Base-by-base conservation (phyloP, 2,329 filamentous ascomycete species). In the Venturia pyrina region DNA sequence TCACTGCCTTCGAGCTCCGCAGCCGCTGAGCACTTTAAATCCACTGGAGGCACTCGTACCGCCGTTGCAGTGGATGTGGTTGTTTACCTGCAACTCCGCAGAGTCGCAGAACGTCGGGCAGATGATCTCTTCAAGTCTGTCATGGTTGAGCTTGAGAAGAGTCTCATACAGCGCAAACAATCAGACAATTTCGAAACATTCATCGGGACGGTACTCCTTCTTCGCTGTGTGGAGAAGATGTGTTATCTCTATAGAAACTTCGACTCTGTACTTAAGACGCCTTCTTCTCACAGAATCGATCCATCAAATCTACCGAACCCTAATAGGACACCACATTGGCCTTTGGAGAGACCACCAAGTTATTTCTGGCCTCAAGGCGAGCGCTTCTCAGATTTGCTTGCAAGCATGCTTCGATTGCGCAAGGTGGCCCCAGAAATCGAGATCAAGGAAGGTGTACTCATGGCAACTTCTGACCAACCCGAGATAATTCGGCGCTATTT, bases 221-320 rank as follows among this genome's bases (percentile, higher is more conserved):
- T 87, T 32, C 83, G 82, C 66, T 85, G 82, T 68, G 81, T 85
- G 17, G 85, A 87, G 73, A 79, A 84, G 65, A 84, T 84, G 74
- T 82, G 82, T 70, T 84, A 82, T 78, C 74, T 85, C 3, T 87
- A 84, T 73, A 80, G 78, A 41, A 79, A 76, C 1, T 84, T 81
- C 81, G 80, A 83, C 75, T 77, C 59, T 37, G 37, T 65, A n/a
- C 10, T 40, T n/a, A 53, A 64, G 15, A 15, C 5, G 4, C 21
- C 32, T 10, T 3, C 5, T 6, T 7, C 48, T 19, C 28, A 61
- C 10, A 13, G 21, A 5, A 34, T 41, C 21, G 62, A 57, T 17
- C n/a, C 61, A 13, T 59, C 43, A 37, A 19, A 21, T 21, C 13
- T 40, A 24, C 43, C 43, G 44, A 57, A 43, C 10, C 32, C 34